Evolutionary conservation across 148 eudicot species (phyloP).

Genomic region (Rhododendron ferrugineum): DNA sequence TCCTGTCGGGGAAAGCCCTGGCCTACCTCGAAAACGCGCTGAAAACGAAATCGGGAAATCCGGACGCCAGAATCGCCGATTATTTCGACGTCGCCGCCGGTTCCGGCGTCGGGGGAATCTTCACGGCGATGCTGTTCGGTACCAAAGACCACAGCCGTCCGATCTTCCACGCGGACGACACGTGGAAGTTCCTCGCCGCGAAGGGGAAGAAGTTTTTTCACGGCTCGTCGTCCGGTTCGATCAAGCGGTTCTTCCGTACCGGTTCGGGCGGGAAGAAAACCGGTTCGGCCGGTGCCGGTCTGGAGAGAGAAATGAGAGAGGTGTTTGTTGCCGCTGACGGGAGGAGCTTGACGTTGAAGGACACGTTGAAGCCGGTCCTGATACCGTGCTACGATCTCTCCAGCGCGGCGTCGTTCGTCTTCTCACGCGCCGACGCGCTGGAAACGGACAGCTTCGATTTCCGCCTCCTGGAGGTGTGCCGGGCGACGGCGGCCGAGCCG

Average conservation of each 20-base stretch:
- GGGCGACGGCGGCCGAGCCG: slow-evolving; percentile 81
- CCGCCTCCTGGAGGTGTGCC: slow-evolving; percentile 71
- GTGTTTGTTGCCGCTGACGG: slow-evolving; percentile 33
- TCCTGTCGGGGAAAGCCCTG: slow-evolving; percentile 68
- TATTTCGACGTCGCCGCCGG: slow-evolving; percentile 87
- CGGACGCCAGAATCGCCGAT: slow-evolving; percentile 73
- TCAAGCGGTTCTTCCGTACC: slow-evolving; percentile 28
- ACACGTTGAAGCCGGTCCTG: slow-evolving; percentile 76
- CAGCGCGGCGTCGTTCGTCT: slow-evolving; percentile 70
- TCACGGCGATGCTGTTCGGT: slow-evolving; percentile 76
- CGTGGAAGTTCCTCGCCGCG: slow-evolving; percentile 70
- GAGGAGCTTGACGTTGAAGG: slow-evolving; percentile 50
- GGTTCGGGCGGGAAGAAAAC: slow-evolving; percentile 16
- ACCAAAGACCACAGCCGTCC: slow-evolving; percentile 48
- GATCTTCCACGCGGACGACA: slow-evolving; percentile 68
- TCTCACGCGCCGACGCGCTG: slow-evolving; percentile 83
- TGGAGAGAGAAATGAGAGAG: slow-evolving; percentile 62
- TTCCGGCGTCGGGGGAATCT: slow-evolving; percentile 73
- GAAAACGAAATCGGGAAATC: slow-evolving; percentile 58
- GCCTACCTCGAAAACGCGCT: slow-evolving; percentile 62
- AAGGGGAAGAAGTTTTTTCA: slow-evolving; percentile 50
- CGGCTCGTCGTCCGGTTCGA: slow-evolving; percentile 20
- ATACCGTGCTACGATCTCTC: slow-evolving; percentile 85
- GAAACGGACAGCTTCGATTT: slow-evolving; percentile 75
- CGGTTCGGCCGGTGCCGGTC: slow-evolving; percentile 17